These are phyloP conservation scores for Artemisia argyi DNA, from an alignment of 129 eudicot genomes.

Conservation along the genomic window DNA sequence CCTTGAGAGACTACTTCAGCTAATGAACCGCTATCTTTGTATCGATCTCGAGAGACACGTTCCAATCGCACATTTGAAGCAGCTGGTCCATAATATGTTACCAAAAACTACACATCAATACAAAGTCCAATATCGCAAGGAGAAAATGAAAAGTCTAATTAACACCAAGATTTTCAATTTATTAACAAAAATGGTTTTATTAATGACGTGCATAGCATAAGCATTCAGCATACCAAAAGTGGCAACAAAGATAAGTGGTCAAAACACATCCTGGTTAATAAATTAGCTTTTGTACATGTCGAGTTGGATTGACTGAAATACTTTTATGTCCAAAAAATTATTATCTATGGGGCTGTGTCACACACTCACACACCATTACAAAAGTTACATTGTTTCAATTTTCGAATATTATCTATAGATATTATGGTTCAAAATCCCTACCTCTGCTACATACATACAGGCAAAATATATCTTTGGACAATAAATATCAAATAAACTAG, in stretches of 20 bases:
- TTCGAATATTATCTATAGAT: too few relatives aligned
- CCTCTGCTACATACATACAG: too few relatives aligned
- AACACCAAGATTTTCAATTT: conserved; percentile 9
- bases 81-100: conserved; percentile 91
- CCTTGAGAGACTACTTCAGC: too few relatives aligned
- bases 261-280: background rate
- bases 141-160: background rate
- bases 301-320: background rate
- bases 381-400: too few relatives aligned
- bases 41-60: conserved; percentile 59
- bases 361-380: too few relatives aligned
- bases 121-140: background rate
- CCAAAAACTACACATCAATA: conserved; percentile 51
- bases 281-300: background rate
- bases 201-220: background rate
- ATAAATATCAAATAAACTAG: too few relatives aligned
- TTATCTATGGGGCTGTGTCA: too few relatives aligned
- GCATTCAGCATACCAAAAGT: background rate
- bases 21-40: conserved; percentile 46
- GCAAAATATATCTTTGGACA: too few relatives aligned
- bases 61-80: conserved; percentile 86
- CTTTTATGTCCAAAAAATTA: background rate
- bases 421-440: too few relatives aligned
- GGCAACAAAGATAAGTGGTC: background rate
- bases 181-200: background rate